Evolutionary conservation across 2,329 filamentous ascomycete species (phyloP).

Genomic region (Plenodomus tracheiphilus): DNA sequence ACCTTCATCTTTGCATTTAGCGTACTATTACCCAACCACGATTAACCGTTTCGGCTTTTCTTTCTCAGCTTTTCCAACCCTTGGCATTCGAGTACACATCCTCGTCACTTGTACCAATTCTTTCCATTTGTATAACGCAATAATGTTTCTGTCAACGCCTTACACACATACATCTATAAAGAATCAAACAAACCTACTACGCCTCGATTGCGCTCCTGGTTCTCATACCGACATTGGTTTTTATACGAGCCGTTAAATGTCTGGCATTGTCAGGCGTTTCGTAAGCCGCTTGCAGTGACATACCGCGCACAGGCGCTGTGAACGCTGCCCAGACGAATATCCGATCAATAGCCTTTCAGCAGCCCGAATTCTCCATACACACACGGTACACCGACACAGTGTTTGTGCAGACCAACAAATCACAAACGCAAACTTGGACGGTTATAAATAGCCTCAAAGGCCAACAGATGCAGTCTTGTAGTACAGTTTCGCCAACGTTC

Average conservation of each 20-base stretch:
- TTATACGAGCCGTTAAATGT: background rate
- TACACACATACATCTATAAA: background rate
- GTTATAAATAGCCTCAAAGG: too few relatives aligned
- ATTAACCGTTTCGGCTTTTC: too few relatives aligned
- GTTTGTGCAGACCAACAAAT: too few relatives aligned
- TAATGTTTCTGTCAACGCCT: background rate
- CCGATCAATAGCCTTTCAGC: background rate
- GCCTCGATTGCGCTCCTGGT: background rate
- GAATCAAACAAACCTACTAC: background rate
- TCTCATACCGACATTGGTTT: too few relatives aligned
- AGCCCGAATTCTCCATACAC: background rate
- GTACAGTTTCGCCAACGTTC: too few relatives aligned
- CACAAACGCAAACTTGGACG: too few relatives aligned
- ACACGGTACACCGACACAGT: background rate
- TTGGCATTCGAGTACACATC: too few relatives aligned
- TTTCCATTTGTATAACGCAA: slow-evolving; percentile 1
- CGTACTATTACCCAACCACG: background rate
- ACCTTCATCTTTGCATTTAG: background rate
- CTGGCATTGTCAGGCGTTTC: background rate
- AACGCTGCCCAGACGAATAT: background rate
- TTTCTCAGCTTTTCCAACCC: too few relatives aligned
- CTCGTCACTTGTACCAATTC: background rate
- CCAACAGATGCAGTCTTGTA: too few relatives aligned
- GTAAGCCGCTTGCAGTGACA: background rate
- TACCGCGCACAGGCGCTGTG: background rate